Evolutionary conservation across 169 alveolate genomes (phyloP).

Genomic region (Plasmodium adleri): DNA sequence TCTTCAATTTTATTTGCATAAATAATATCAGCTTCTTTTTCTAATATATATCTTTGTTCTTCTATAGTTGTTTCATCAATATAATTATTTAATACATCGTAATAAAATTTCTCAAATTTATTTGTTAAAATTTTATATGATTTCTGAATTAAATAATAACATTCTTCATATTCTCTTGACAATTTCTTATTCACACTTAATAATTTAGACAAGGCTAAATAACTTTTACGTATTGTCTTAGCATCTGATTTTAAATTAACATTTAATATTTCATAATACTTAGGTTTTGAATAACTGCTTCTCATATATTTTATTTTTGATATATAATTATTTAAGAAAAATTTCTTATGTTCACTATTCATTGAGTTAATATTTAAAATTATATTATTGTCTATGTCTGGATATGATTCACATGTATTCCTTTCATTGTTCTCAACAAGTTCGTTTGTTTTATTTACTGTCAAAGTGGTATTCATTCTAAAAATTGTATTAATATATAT

Average conservation of each 20-base stretch:
- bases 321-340: conserved; percentile 26
- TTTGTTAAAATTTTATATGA: conserved; percentile 39
- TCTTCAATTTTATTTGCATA: conserved; percentile 54
- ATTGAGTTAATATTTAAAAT: conserved; percentile 23
- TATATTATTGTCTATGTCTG: conserved; percentile 2
- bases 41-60: conserved; percentile 12
- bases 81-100: conserved; percentile 62
- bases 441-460: conserved; percentile 2
- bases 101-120: conserved; percentile 57
- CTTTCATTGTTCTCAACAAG: not conserved
- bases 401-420: not conserved
- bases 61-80: conserved; percentile 33
- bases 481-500: not conserved
- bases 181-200: conserved; percentile 57
- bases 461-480: not conserved
- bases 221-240: conserved; percentile 58
- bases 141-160: conserved; percentile 41
- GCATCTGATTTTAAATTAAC: conserved; percentile 21
- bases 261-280: conserved; percentile 49
- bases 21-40: conserved; percentile 38
- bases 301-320: conserved; percentile 38
- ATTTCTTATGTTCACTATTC: conserved; percentile 42
- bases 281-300: conserved; percentile 9
- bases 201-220: conserved; percentile 37
- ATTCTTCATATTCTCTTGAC: conserved; percentile 59